Conservation (phyloP, 106 monocot genomes). For the Dendrobium chrysotoxum region DNA sequence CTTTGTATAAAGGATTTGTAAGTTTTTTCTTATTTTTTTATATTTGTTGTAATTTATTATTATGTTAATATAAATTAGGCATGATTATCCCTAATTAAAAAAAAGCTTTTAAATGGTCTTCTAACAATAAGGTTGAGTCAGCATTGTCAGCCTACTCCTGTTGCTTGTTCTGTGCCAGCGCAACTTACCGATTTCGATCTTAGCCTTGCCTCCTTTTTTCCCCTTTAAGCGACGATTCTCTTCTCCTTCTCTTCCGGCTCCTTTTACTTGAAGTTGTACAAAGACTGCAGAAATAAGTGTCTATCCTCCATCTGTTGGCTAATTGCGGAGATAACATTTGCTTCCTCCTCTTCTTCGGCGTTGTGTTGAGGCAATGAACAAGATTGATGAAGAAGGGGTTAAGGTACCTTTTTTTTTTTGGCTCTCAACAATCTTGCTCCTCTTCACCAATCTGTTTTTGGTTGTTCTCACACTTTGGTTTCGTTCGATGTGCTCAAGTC, state of each 20-base stretch:
- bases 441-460: not conserved
- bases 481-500: not conserved
- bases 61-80: no score
- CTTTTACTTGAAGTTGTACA: not conserved
- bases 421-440: not conserved
- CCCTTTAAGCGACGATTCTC: not conserved
- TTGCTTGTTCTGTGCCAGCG: not conserved
- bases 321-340: not conserved
- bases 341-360: not conserved
- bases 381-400: not conserved
- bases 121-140: no score
- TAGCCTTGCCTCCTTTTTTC: not conserved
- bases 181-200: not conserved
- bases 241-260: not conserved
- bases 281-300: not conserved
- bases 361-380: not conserved
- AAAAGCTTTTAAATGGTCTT: no score
- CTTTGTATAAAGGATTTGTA: no score
- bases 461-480: not conserved
- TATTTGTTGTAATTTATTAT: no score
- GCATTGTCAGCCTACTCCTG: not conserved
- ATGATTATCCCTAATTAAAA: no score
- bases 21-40: no score
- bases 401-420: not conserved
- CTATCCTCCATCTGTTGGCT: not conserved